phyloP scores from a whole-genome alignment of 108 stramenopile genomes.

The Cylindrotheca closterium region DNA sequence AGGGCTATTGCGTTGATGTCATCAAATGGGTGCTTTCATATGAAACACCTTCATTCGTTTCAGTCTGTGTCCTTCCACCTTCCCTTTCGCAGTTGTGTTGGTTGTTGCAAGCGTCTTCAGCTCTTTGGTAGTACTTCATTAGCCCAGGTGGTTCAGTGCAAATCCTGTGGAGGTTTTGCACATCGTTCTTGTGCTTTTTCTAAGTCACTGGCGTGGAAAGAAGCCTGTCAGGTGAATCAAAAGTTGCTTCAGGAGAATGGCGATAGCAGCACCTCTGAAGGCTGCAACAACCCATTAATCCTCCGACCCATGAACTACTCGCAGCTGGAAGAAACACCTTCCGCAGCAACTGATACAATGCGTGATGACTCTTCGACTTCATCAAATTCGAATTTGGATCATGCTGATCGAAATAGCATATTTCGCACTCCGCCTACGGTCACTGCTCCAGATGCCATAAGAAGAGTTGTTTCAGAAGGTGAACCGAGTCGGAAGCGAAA shows the following conservation, averaged over 20 bases:
- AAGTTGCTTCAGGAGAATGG: no score
- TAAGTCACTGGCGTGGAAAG: constrained; percentile 21
- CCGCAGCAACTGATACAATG: not conserved
- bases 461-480: constrained; percentile 18
- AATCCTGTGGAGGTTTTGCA: constrained; percentile 67
- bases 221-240: constrained; percentile 23
- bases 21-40: constrained; percentile 37
- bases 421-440: no score
- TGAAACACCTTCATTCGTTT: constrained; percentile 72
- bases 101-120: constrained; percentile 46
- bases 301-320: no score
- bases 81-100: constrained; percentile 53
- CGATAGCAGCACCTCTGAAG: no score
- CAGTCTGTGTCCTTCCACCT: constrained; percentile 42
- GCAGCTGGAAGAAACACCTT: constrained; percentile 12
- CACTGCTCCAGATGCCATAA: no score
- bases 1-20: constrained; percentile 17
- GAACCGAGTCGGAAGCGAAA: not conserved
- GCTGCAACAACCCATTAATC: no score
- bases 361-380: not conserved
- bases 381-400: not conserved
- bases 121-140: constrained; percentile 5
- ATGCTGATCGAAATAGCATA: no score
- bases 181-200: constrained; percentile 73
- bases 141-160: constrained; percentile 51